A percentile compares a stretch with the other conserved stretches of the same genome.
Conservation (phyloP, 2,329 filamentous ascomycete species). For the Stachybotrys echinatus region DNA sequence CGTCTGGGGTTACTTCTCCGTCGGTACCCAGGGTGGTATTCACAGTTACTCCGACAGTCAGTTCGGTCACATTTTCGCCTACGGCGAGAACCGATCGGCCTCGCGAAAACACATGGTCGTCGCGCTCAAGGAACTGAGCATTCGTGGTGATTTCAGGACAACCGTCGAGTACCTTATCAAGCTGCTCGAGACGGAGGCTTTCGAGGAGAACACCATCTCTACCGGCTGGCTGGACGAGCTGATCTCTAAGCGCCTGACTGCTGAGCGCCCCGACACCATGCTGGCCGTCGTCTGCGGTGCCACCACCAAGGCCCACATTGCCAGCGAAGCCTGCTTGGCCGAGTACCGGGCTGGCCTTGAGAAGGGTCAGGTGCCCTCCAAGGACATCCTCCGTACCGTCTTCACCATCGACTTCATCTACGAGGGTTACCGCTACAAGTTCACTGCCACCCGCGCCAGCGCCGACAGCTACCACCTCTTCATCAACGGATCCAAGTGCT, state of each 20-base stretch:
- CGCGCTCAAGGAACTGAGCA: conserved; percentile 96
- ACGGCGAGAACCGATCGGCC: conserved; percentile 92
- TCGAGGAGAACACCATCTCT: conserved; percentile 98
- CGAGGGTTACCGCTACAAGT: conserved; percentile 94
- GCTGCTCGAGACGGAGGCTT: conserved; percentile 94
- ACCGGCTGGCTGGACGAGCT: conserved; percentile 98
- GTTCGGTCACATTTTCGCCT: conserved; percentile 98
- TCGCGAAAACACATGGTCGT: conserved; percentile 99
- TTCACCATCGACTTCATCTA: conserved; percentile 99
- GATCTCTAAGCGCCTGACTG: conserved; percentile 95
- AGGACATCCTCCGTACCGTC: conserved; percentile 95
- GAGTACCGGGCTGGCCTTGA: conserved; percentile 87
- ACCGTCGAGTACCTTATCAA: conserved; percentile 99
- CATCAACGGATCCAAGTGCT: conserved; percentile 97
- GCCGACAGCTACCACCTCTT: conserved; percentile 94
- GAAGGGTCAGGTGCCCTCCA: conserved; percentile 95
- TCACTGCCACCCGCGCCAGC: conserved; percentile 91
- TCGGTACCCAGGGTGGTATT: conserved; percentile 92
- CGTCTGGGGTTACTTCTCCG: conserved; percentile 99
- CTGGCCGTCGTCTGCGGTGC: conserved; percentile 94
- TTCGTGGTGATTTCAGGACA: conserved; percentile 97
- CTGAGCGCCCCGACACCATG: conserved; percentile 88
- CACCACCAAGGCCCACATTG: conserved; percentile 88
- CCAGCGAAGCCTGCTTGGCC: conserved; percentile 81
- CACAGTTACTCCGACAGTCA: conserved; percentile 99